Evolutionary conservation across 306 rosid genomes (phyloP).

Genomic region (Lathyrus aphaca): DNA sequence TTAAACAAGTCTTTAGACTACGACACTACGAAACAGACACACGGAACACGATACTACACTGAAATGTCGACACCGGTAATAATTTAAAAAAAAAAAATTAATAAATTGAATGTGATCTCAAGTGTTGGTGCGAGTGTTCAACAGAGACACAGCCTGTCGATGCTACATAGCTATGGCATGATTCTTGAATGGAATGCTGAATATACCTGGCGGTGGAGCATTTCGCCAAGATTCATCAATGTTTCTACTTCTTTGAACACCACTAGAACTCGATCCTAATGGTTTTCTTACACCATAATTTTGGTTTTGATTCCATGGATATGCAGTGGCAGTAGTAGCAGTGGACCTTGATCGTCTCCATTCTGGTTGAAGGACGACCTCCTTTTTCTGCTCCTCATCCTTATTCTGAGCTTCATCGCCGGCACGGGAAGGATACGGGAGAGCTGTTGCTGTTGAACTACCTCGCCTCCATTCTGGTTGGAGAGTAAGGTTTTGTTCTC

Average conservation of each 20-base stretch:
- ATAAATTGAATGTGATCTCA: too few species aligned
- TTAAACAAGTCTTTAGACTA: neutral
- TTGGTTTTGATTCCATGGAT: constrained; percentile 39
- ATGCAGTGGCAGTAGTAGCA: constrained; percentile 11
- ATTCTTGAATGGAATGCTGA: neutral
- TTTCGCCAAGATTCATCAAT: constrained; percentile 15
- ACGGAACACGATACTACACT: too few species aligned
- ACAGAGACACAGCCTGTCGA: too few species aligned
- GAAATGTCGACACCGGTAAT: too few species aligned
- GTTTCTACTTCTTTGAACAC: constrained; percentile 26
- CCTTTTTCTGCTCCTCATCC: neutral
- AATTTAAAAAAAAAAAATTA: too few species aligned
- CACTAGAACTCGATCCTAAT: constrained; percentile 3
- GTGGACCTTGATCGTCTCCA: constrained; percentile 36
- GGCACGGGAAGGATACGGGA: neutral
- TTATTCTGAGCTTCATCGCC: neutral
- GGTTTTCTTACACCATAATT: constrained; percentile 12
- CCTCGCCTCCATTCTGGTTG: constrained; percentile 46
- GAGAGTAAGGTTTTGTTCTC: constrained; percentile 4
- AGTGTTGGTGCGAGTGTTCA: too few species aligned
- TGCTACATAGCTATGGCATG: too few species aligned
- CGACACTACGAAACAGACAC: too few species aligned
- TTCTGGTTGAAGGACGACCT: constrained; percentile 32
- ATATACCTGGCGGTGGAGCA: constrained; percentile 18
- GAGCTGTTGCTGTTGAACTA: neutral